Evolutionary conservation across 169 alveolate genomes (phyloP), one percentile per base, ranked within the genome.

Genomic region (Plasmodium chabaudi): DNA sequence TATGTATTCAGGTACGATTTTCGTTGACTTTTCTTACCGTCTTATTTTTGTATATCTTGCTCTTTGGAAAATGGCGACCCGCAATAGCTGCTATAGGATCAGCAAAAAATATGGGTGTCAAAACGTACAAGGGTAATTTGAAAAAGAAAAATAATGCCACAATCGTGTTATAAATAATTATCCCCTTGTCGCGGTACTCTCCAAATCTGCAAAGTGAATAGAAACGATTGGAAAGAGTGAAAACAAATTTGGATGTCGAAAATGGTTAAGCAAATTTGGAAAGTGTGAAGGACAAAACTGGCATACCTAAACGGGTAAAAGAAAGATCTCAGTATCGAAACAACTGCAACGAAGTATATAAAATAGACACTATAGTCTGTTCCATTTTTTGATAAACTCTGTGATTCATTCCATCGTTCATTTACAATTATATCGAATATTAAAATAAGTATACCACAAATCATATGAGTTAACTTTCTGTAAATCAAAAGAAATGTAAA

Each of bases 11-110:
- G 13, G 0, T 3, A 34, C 4, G 7, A 3, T 5, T 44, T 68
- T 68, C 19, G 1, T 68, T 68, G 17, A 0, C 13, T 21, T 68
- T n/a, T 2, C 89, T 3, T 51, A 77, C 89, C 2, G 89, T 77
- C 34, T 77, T 77, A 21, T 64, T 77, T 56, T 64, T 77, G 46
- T 77, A 77, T 15, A 77, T 77, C 46, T 63, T 17, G 46, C 27
- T 10, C 12, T 61, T 44, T 21, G 89, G 77, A 57, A 77, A 77
- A 10, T 42, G 12, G 7, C 19, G 63, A 19, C 89, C 89, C 27
- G 63, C 77, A 42, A 77, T 77, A 25, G 89, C 89, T 0, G 89
- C 89, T 77, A 77, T 77, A 1, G 89, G 89, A 13, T 77, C 89
- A 2, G 89, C 79, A 53, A 77, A 77, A 17, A 77, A 77, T 10